Base-by-base conservation (phyloP, 768 basidiomycete genomes). In the Pleurotus salmoneostramineus region DNA sequence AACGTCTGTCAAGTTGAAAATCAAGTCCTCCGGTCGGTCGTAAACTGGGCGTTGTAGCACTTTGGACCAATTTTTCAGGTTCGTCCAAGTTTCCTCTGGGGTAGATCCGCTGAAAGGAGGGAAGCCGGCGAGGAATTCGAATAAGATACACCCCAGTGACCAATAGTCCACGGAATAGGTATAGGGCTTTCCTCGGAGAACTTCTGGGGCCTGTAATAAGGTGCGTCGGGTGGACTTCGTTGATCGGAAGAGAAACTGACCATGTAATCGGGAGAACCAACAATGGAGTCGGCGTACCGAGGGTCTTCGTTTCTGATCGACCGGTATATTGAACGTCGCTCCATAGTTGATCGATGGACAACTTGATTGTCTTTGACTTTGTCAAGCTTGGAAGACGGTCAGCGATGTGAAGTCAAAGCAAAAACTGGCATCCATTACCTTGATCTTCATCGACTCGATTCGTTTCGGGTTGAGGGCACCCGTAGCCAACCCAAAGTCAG, bases 221-320 rank as follows among this genome's bases (percentile, higher is more conserved):
- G 48, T 51, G 35, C 7, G 10, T 31, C 4, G 32, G 8, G 11
- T 36, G 32, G 8, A 40, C 37, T n/a, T 10, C 8, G n/a, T 40
- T 8, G 37, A n/a, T 40, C n/a, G 37, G 21, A 27, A 27, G 21
- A 27, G 21, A 40, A 40, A n/a, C 61, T 60, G 60, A 77, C 92
- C 97, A 99, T 98, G 72, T 99, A 99, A 72, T 99, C 97, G 0
- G 97, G 96, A 0, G 93, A 95, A 5, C 97, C 97, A 34, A 99
- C 97, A 60, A 98, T 91, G 11, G 95, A 97, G 68, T 99, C 95
- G 15, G 97, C 97, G 63, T 94, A 96, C 44, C 95, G 87, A 4
- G 93, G 87, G 65, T 98, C 93, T 67, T 90, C 88, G 60, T 90
- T 85, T 4, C 96, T 83, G 66, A 98, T 84, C 47, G 93, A 94